Evolutionary conservation across 306 rosid species (phyloP).

Genomic region (Glycyrrhiza uralensis): DNA sequence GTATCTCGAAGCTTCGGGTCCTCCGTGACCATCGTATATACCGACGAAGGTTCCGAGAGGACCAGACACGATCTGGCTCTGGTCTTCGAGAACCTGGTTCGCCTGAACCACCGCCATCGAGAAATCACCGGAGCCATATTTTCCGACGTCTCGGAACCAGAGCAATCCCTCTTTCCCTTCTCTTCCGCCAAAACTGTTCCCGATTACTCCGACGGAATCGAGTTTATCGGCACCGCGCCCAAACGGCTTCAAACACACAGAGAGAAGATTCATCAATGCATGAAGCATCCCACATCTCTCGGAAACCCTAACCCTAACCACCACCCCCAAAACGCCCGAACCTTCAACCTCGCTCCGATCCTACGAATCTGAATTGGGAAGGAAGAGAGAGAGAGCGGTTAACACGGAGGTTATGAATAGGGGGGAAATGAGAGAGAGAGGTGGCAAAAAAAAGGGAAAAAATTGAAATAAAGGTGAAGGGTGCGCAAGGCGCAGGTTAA

Average conservation of each 20-base stretch:
- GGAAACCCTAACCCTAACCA: constrained; percentile 55
- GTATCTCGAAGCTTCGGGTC: constrained; percentile 61
- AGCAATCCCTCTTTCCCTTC: constrained; percentile 54
- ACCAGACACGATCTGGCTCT: constrained; percentile 76
- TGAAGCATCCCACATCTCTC: constrained; percentile 89
- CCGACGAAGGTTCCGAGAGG: constrained; percentile 79
- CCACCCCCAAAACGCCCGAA: constrained; percentile 14
- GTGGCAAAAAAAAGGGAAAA: not conserved
- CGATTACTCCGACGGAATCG: constrained; percentile 41
- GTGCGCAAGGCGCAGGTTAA: constrained; percentile 25
- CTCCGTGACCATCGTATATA: constrained; percentile 81
- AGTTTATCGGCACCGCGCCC: constrained; percentile 46
- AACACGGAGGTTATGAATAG: constrained; percentile 22
- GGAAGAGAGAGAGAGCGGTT: not conserved
- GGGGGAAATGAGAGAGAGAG: not conserved
- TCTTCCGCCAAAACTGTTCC: constrained; percentile 25
- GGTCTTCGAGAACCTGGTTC: constrained; percentile 77
- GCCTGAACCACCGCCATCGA: constrained; percentile 87
- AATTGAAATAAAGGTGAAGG: not conserved
- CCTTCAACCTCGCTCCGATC: not conserved
- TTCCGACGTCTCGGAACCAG: constrained; percentile 66
- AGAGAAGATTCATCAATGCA: constrained; percentile 83
- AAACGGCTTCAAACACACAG: constrained; percentile 74
- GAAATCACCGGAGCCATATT: constrained; percentile 61
- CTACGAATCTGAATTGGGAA: constrained; percentile 24